These are phyloP conservation scores for Bryoglossum gracile DNA, from an alignment of 495 filamentous ascomycete species.

Conservation along the genomic window DNA sequence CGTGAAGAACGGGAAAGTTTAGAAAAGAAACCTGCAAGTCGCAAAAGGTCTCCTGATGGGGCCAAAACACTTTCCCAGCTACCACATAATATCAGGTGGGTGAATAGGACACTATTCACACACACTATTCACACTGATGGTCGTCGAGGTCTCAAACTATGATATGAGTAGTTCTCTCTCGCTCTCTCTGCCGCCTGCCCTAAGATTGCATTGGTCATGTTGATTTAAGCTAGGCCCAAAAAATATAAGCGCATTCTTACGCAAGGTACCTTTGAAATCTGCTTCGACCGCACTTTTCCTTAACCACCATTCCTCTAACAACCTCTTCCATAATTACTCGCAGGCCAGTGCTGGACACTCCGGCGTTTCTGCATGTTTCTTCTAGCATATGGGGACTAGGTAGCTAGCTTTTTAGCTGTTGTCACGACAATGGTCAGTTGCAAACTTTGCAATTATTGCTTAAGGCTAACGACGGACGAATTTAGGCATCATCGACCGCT, in stretches of 20 bases:
- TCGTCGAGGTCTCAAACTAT: no score
- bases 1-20: no score
- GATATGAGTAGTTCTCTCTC: no score
- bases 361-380: constrained; percentile 7
- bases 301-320: constrained; percentile 6
- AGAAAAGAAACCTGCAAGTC: no score
- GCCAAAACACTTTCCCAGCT: no score
- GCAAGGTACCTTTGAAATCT: background rate
- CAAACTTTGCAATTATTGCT: background rate
- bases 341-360: constrained; percentile 22
- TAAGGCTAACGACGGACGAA: background rate
- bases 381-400: constrained; percentile 19
- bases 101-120: no score
- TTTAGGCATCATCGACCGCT: constrained; percentile 25
- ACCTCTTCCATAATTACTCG: background rate
- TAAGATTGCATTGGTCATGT: background rate
- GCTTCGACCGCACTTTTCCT: background rate
- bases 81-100: no score
- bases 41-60: no score
- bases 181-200: no score
- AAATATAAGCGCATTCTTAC: no score
- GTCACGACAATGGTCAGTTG: constrained; percentile 23
- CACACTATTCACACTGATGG: no score
- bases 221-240: background rate
- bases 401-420: constrained; percentile 3